Percentiles rank a stretch among this genome's conserved stretches.
Conservation (phyloP, 2,329 filamentous ascomycete genomes). For the Nemania sp. region DNA sequence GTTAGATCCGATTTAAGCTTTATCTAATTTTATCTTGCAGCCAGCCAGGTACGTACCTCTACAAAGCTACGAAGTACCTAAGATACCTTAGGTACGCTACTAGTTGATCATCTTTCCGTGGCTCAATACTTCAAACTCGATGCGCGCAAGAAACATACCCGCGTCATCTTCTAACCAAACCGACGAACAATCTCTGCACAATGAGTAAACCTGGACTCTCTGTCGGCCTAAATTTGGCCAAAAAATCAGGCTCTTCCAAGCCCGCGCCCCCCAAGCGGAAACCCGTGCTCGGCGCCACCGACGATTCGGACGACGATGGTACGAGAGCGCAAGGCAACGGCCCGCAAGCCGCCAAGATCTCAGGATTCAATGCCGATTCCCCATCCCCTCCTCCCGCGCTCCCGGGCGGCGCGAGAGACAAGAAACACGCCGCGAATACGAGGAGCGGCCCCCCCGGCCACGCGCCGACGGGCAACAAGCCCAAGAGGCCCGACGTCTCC, state of each 20-base stretch:
- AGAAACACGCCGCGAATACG: conserved; percentile 40
- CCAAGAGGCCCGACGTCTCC: conserved; percentile 48
- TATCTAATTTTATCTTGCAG: conserved; percentile 22
- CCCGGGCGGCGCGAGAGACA: conserved; percentile 33
- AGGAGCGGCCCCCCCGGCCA: conserved; percentile 42
- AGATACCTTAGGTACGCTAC: too few relatives aligned
- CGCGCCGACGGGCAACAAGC: conserved; percentile 52
- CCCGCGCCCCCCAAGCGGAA: conserved; percentile 56
- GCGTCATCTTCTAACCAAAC: background rate
- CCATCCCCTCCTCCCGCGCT: conserved; percentile 20
- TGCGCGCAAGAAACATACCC: conserved; percentile 4
- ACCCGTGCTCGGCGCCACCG: conserved; percentile 61
- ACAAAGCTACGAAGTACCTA: too few relatives aligned
- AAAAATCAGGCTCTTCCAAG: conserved; percentile 59
- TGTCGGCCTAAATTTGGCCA: conserved; percentile 64
- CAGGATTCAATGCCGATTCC: conserved; percentile 58
- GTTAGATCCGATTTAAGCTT: conserved; percentile 17
- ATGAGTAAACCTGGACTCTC: conserved; percentile 48
- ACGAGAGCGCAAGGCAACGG: conserved; percentile 38
- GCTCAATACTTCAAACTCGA: background rate
- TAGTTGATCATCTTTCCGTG: too few relatives aligned
- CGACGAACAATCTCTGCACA: background rate
- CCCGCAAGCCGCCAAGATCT: conserved; percentile 59
- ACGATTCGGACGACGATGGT: conserved; percentile 62
- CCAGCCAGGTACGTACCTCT: background rate